Evolutionary conservation across 495 filamentous ascomycete species (phyloP), one percentile per base, ranked within the genome.

Genomic region (Talaromyces ruber): DNA sequence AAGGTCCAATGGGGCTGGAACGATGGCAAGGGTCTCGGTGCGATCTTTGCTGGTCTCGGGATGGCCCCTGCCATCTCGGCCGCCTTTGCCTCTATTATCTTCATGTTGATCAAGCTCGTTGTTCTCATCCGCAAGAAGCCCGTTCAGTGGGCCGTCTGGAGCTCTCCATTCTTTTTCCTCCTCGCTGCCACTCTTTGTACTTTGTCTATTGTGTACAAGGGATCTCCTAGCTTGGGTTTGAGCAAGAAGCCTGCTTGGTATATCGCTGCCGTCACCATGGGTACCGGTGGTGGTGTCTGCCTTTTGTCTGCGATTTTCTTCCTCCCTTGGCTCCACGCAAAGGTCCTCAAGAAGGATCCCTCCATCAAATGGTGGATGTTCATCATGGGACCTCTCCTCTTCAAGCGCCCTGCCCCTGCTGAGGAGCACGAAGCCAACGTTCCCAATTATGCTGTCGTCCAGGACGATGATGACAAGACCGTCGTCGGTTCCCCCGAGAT

Each of bases 1-100:
- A 69, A 83, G 51, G 84, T 87, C 5, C 71, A 86, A 50, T 87
- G 84, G 84, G 83, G 82, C 8, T 87, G 84, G 84, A 83, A 85
- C 68, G 57, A 74, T 22, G 82, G 83, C 32, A 79, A 83, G 64
- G 82, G 82, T 64, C 75, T 86, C 18, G 81, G 82, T 63, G 81
- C 81, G 29, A 86, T 85, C 72, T 86, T 85, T 61, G 82, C 83
- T 9, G 82, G 81, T 64, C 74, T 84, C 52, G 83, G 76, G 50
- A 85, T 87, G 76, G 84, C 84, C 3, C 84, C 84, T 18, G 62
- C 75, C 62, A 86, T 86, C 68, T 75, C 84, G 6, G 84, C 65
- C 56, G 72, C 76, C 60, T 86, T 86, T 60, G 84, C 62, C 26
- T 78, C 83, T 6, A 72, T 68, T 63, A 84, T 86, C 70, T 86